A percentile compares a stretch with the other conserved stretches of the same genome.
phyloP scores from a whole-genome alignment of 345 rosid species.

The Boechera stricta region DNA sequence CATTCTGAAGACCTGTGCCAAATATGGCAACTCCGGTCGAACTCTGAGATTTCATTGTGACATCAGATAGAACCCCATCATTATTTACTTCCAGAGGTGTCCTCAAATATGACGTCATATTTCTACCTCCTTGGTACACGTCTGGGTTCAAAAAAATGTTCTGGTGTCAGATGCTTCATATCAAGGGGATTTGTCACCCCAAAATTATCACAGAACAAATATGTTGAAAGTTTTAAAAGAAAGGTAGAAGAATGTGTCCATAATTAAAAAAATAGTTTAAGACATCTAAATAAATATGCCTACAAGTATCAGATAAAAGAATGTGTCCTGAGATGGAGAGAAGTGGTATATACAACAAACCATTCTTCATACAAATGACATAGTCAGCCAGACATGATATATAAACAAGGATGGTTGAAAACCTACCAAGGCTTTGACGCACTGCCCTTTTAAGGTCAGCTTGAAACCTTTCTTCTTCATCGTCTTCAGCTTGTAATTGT shows the following conservation, averaged over 20 bases:
- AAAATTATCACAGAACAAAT: constrained; percentile 17
- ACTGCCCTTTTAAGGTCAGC: constrained; percentile 87
- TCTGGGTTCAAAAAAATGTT: constrained; percentile 53
- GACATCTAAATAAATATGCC: background rate
- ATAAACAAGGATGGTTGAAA: constrained; percentile 24
- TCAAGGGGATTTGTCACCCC: constrained; percentile 8
- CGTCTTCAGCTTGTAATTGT: constrained; percentile 79
- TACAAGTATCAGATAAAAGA: background rate
- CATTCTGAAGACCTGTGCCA: constrained; percentile 91
- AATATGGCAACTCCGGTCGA: constrained; percentile 50
- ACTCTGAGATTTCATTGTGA: constrained; percentile 38
- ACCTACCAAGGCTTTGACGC: constrained; percentile 85
- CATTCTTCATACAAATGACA: background rate
- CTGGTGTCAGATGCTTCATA: constrained; percentile 27
- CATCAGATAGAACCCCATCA: constrained; percentile 45
- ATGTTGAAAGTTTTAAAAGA: background rate
- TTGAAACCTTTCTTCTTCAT: constrained; percentile 91
- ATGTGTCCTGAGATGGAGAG: constrained; percentile 1
- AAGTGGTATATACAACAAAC: background rate
- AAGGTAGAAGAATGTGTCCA: background rate
- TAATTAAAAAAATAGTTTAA: background rate
- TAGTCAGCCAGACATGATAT: constrained; percentile 10
- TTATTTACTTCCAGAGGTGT: constrained; percentile 43
- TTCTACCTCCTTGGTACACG: constrained; percentile 61
- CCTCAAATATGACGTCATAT: constrained; percentile 51